Conservation (phyloP, 192 early-diverging fungal species). For the Pilaira anomala region DNA sequence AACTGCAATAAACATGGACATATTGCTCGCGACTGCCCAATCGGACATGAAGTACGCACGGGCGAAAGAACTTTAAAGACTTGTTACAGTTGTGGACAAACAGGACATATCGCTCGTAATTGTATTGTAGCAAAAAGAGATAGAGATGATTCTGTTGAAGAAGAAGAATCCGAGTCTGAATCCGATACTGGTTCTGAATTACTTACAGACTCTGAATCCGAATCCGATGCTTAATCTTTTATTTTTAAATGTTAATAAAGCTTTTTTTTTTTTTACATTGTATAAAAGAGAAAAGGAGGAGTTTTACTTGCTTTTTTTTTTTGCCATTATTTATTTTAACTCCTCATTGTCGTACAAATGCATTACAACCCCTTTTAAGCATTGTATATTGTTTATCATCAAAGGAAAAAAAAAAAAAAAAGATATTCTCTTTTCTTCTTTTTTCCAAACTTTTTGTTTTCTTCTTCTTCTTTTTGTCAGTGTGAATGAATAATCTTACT, state of each 20-base stretch:
- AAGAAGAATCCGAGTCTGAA: not conserved
- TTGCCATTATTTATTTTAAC: no score
- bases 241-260: no score
- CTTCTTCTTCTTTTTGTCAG: not conserved
- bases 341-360: no score
- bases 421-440: not conserved
- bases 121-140: not conserved
- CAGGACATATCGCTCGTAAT: slow-evolving; percentile 44
- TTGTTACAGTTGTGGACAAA: slow-evolving; percentile 50
- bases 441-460: not conserved
- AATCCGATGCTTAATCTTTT: not conserved
- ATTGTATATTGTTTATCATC: no score
- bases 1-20: slow-evolving; percentile 54
- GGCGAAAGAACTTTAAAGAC: slow-evolving; percentile 41
- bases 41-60: no score
- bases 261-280: not conserved
- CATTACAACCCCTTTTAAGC: no score
- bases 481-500: no score
- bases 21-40: slow-evolving; percentile 32
- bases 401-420: no score
- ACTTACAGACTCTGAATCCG: not conserved
- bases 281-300: not conserved
- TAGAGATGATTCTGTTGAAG: not conserved
- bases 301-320: no score
- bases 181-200: not conserved